Conservation (phyloP, 2,329 filamentous ascomycete genomes). For the Mariannaea sp. region DNA sequence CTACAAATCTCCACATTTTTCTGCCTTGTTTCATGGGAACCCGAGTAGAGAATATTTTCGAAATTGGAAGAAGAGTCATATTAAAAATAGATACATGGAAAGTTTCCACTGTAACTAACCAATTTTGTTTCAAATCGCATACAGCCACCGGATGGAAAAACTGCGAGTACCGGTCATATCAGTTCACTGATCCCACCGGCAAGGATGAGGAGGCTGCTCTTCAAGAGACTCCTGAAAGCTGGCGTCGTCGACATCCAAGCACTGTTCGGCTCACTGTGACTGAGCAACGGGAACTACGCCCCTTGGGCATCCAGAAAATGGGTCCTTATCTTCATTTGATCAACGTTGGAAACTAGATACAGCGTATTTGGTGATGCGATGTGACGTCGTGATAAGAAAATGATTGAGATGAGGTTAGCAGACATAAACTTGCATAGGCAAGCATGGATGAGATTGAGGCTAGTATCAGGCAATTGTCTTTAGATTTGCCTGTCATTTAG, state of each 20-base stretch:
- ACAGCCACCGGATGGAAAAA: conserved; percentile 75
- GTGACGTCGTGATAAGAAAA: no score
- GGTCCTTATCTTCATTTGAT: conserved; percentile 44
- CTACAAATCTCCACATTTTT: conserved; percentile 15
- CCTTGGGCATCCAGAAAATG: conserved; percentile 45
- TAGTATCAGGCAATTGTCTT: background rate
- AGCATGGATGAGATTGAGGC: conserved; percentile 1
- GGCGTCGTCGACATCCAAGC: conserved; percentile 50
- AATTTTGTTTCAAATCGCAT: conserved; percentile 4
- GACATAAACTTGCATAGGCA: background rate
- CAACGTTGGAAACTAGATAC: conserved; percentile 13
- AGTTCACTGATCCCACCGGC: conserved; percentile 60
- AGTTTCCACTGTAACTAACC: conserved; percentile 18
- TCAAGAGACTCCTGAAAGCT: conserved; percentile 55
- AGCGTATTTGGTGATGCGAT: background rate
- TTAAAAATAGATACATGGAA: no score
- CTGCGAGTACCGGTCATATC: conserved; percentile 72
- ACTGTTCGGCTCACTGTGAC: conserved; percentile 47
- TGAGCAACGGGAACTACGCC: conserved; percentile 53
- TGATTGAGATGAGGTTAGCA: background rate
- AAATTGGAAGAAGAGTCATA: background rate
- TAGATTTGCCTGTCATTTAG: background rate
- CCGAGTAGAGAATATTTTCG: background rate
- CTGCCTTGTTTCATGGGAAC: background rate
- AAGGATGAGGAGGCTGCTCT: conserved; percentile 54